Conservation (phyloP, 2,329 filamentous ascomycete genomes). For the Akanthomyces muscarius region DNA sequence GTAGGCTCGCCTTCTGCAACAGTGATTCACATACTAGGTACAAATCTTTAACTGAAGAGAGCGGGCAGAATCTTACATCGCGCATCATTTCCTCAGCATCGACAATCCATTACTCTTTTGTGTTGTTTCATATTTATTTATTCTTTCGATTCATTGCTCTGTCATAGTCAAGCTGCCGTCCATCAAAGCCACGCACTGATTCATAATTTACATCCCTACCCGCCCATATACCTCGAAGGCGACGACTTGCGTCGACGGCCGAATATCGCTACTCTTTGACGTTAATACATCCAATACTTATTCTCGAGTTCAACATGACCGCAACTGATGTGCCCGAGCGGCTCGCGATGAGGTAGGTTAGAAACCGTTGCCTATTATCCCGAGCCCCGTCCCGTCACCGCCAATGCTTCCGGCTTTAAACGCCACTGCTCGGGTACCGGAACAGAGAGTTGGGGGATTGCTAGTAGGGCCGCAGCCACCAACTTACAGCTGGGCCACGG, state of each 20-base stretch:
- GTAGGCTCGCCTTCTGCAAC: neutral
- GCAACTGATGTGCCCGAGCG: neutral
- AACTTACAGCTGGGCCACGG: neutral
- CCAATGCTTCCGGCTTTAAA: too few relatives aligned
- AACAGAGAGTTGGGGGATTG: neutral
- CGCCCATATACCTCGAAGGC: neutral
- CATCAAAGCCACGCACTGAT: neutral
- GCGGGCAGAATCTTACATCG: neutral
- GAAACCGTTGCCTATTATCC: neutral
- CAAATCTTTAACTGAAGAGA: neutral
- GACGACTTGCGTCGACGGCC: neutral
- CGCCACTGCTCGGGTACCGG: conserved; percentile 11
- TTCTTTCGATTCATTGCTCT: neutral
- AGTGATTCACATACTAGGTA: neutral
- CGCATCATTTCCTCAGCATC: conserved; percentile 8
- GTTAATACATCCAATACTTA: neutral
- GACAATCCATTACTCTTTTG: conserved; percentile 6
- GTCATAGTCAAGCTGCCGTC: neutral
- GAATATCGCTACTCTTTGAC: neutral
- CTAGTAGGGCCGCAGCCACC: neutral
- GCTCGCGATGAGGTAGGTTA: conserved; percentile 5
- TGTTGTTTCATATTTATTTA: neutral
- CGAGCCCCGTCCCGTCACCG: neutral
- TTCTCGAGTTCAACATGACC: neutral
- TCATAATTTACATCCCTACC: neutral